phyloP scores from a whole-genome alignment of 768 basidiomycete genomes.

The Nidularia sp. region DNA sequence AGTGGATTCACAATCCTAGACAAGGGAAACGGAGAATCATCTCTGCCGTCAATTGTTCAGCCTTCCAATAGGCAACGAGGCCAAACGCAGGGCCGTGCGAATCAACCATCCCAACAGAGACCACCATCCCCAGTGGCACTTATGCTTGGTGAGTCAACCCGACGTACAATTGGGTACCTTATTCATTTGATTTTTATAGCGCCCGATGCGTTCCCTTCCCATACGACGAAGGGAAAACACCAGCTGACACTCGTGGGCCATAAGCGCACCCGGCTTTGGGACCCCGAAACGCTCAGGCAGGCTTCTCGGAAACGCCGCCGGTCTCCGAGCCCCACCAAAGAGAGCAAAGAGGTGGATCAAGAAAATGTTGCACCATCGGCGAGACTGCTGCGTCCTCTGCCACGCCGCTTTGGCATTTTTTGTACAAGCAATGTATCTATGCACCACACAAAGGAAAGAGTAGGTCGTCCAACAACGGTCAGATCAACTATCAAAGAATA shows the following conservation, averaged over 20 bases:
- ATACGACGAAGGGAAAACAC: background rate
- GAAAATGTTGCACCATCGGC: conserved; percentile 19
- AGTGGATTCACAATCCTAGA: conserved; percentile 13
- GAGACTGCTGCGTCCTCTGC: conserved; percentile 19
- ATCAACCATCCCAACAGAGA: background rate
- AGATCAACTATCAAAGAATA: conserved; percentile 1
- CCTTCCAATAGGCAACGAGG: too few species aligned
- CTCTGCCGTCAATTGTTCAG: too few species aligned
- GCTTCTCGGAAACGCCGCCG: conserved; percentile 3
- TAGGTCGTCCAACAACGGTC: background rate
- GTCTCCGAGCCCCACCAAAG: conserved; percentile 5
- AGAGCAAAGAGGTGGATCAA: conserved; percentile 24
- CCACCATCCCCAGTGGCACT: background rate
- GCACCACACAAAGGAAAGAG: conserved; percentile 10
- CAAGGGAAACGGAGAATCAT: too few species aligned
- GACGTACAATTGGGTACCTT: background rate
- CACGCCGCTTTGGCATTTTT: conserved; percentile 34
- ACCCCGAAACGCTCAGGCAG: background rate
- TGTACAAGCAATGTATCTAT: conserved; percentile 32
- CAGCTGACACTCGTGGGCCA: background rate
- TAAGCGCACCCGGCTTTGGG: conserved; percentile 1
- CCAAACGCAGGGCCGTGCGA: conserved; percentile 9
- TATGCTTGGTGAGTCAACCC: conserved; percentile 32
- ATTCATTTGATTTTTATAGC: conserved; percentile 18
- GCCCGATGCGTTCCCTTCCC: conserved; percentile 26